Evolutionary conservation across 2,329 filamentous ascomycete genomes (phyloP).

Genomic region (Niveomyces coronatus): DNA sequence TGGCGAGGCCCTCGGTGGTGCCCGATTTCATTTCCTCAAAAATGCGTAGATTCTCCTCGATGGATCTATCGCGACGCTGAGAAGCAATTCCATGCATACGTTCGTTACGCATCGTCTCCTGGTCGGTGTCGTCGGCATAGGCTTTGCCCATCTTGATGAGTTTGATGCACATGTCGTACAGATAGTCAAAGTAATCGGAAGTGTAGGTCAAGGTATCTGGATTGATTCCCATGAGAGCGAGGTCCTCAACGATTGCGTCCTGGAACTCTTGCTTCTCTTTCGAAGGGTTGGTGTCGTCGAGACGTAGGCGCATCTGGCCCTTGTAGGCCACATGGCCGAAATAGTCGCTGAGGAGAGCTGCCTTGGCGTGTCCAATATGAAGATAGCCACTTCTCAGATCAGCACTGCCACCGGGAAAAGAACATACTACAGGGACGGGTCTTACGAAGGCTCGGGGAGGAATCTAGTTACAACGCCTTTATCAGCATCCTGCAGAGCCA

Average conservation of each 20-base stretch:
- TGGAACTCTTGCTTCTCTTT: constrained; percentile 98
- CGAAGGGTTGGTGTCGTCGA: constrained; percentile 94
- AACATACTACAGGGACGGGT: constrained; percentile 11
- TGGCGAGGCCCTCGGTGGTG: constrained; percentile 64
- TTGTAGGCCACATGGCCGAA: constrained; percentile 91
- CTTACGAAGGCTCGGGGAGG: constrained; percentile 82
- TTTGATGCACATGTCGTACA: constrained; percentile 75
- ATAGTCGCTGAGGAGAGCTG: constrained; percentile 88
- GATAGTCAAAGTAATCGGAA: constrained; percentile 87
- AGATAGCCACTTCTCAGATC: constrained; percentile 56
- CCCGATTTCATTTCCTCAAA: constrained; percentile 93
- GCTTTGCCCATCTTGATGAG: constrained; percentile 82
- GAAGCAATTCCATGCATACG: constrained; percentile 77
- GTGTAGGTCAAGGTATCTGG: constrained; percentile 83
- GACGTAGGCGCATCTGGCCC: constrained; percentile 80
- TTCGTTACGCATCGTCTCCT: constrained; percentile 78
- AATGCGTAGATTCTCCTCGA: constrained; percentile 76
- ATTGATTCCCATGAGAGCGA: constrained; percentile 83
- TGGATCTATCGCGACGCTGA: constrained; percentile 62
- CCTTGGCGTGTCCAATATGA: constrained; percentile 93
- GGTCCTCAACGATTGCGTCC: constrained; percentile 85
- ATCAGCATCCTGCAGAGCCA: constrained; percentile 73
- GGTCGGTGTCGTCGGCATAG: constrained; percentile 89
- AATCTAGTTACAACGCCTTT: constrained; percentile 88
- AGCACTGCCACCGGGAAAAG: constrained; percentile 4